These are phyloP conservation scores for Amesomyces nigricolor DNA, from an alignment of 2,329 filamentous ascomycete genomes.

Conservation along the genomic window DNA sequence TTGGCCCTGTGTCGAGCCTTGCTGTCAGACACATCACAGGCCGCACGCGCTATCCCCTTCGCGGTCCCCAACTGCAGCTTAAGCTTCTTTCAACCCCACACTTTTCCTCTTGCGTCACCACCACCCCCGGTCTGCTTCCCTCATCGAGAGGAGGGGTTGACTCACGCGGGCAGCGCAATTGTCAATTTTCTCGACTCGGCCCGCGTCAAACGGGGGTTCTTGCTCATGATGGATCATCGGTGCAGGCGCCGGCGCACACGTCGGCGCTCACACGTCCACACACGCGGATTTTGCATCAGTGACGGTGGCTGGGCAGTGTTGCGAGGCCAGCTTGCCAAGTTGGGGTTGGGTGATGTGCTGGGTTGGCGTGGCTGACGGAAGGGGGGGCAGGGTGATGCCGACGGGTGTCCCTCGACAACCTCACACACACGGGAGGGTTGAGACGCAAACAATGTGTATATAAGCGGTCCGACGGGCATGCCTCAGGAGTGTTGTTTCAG, in stretches of 20 bases:
- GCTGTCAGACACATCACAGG: too few relatives aligned
- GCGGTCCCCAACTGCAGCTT: too few relatives aligned
- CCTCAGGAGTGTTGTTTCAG: not conserved
- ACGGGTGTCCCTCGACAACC: not conserved
- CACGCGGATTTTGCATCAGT: not conserved
- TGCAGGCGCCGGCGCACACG: not conserved
- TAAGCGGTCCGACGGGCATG: not conserved
- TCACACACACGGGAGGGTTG: not conserved
- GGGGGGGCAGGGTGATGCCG: too few relatives aligned
- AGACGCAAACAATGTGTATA: constrained; percentile 5
- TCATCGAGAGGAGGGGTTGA: not conserved
- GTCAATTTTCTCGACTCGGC: not conserved
- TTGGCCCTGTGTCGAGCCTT: too few relatives aligned
- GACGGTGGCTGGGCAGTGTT: not conserved
- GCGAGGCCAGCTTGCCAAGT: not conserved
- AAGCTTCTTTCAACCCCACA: too few relatives aligned
- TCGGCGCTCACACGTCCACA: not conserved
- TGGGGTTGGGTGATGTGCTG: too few relatives aligned
- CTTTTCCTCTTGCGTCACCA: not conserved
- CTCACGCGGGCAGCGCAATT: not conserved
- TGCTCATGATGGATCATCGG: too few relatives aligned
- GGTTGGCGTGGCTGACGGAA: too few relatives aligned
- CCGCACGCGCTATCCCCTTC: too few relatives aligned
- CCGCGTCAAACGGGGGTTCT: not conserved
- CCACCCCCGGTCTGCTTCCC: not conserved